Base-by-base conservation (phyloP, 73 alveolate species). In the Uronychia setigera region DNA sequence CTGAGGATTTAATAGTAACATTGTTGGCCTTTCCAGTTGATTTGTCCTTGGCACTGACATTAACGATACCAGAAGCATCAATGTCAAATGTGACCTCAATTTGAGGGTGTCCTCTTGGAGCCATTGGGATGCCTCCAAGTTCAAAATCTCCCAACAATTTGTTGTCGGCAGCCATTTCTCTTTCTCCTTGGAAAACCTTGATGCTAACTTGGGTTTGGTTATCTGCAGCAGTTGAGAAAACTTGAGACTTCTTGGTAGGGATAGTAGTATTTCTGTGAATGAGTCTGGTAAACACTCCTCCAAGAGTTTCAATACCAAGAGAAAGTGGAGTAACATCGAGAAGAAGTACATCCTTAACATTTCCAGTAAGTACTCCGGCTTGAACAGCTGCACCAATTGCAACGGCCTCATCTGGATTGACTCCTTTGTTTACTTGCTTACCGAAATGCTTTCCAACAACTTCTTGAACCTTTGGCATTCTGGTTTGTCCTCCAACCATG, bases 331-430 rank as follows among this genome's bases (percentile, higher is more conserved):
- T 97, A 74, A 98, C 99, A 83, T 98, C 99, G 92, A 98, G 90
- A 75, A 98, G 92, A 67, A 97, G 87, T 85, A 96, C 91, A 78
- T 92, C 99, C 92, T 94, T 93, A 92, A 96, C 95, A 60, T 96
- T 97, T 59, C 99, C 99, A 82, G 94, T 92, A 88, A 98, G 89
- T 77, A 96, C 99, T 58, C 98, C 99, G 26, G 99, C 99, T 91
- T 92, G 94, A 79, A 98, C 93, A n/a, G 99, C 99, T 29, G 99
- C 99, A n/a, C 99, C 99, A 87, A 87, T 82, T 27, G 99, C 98
- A 74, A 98, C 99, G 67, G 99, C 99, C 85, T 98, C 99, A 84
- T 98, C 99, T 0, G 99, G 99, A 92, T 96, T 78, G 92, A 94
- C 88, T 90, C 93, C 84, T 91, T 88, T 80, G 89, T 95, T 88